A percentile compares a stretch with the other conserved stretches of the same genome.
Conservation (phyloP, 164 flowering plant species). For the Vitis labrusca region DNA sequence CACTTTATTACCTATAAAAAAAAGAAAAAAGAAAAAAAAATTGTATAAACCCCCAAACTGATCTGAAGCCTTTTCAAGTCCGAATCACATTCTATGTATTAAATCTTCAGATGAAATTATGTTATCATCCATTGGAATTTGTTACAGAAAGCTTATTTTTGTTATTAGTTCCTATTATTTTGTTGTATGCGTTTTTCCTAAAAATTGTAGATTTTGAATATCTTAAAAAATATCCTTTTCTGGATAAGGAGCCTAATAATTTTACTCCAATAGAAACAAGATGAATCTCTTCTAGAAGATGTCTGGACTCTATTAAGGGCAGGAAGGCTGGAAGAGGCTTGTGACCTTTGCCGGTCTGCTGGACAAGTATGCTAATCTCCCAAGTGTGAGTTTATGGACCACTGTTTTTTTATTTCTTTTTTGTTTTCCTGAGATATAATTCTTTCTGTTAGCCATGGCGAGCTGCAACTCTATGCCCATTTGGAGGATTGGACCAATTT, state of each 20-base stretch:
- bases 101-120: no score
- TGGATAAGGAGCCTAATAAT: not conserved
- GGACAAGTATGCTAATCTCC: constrained; percentile 69
- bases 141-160: no score
- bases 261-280: constrained; percentile 69
- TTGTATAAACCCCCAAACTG: no score
- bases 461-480: constrained; percentile 82
- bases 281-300: constrained; percentile 95
- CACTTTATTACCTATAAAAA: no score
- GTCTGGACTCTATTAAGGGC: constrained; percentile 87
- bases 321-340: constrained; percentile 92
- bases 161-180: not conserved
- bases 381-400: constrained; percentile 6
- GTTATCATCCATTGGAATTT: no score
- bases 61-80: no score
- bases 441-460: constrained; percentile 78
- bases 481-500: constrained; percentile 79
- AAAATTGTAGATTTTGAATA: not conserved
- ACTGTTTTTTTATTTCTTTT: not conserved
- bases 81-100: no score
- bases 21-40: no score
- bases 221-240: no score
- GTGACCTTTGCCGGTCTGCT: constrained; percentile 90
- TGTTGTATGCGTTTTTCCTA: not conserved
- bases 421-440: not conserved